Percentiles rank a stretch among this genome's conserved stretches.
Evolutionary conservation across 345 rosid species (phyloP).

Genomic region (Dovyalis caffra): DNA sequence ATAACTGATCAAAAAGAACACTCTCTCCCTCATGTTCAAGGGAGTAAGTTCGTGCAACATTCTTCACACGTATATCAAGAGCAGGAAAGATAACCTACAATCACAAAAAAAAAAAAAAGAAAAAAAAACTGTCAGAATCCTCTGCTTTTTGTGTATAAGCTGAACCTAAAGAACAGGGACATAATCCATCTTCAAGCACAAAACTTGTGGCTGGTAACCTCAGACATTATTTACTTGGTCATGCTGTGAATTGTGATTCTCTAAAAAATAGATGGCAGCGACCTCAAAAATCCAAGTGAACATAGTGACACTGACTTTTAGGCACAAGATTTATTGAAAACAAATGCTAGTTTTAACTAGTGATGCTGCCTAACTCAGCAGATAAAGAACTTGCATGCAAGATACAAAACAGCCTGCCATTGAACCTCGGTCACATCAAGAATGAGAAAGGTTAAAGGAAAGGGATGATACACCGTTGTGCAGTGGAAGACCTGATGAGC

Average conservation of each 20-base stretch:
- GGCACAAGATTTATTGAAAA: neutral
- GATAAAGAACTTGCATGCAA: neutral
- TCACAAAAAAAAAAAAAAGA: constrained; percentile 8
- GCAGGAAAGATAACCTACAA: constrained; percentile 84
- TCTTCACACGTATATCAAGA: constrained; percentile 84
- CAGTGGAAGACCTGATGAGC: neutral
- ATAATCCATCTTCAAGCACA: neutral
- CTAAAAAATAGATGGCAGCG: neutral
- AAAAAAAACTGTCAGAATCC: constrained; percentile 2
- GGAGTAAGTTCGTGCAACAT: constrained; percentile 81
- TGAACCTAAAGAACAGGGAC: neutral
- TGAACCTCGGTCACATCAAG: neutral
- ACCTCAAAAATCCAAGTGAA: neutral
- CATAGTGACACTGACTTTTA: neutral
- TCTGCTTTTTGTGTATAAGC: neutral
- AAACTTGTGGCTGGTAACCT: neutral
- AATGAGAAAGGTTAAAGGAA: neutral
- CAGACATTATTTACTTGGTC: neutral
- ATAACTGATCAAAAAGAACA: constrained; percentile 69
- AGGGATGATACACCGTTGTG: neutral
- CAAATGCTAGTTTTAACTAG: neutral
- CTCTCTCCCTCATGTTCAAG: constrained; percentile 88
- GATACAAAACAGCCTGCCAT: neutral
- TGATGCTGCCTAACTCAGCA: neutral
- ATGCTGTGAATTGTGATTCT: neutral